Percentiles rank a stretch among this genome's conserved stretches.
phyloP scores from a whole-genome alignment of 2,329 filamentous ascomycete species.

The Aspergillus pseudotamarii region DNA sequence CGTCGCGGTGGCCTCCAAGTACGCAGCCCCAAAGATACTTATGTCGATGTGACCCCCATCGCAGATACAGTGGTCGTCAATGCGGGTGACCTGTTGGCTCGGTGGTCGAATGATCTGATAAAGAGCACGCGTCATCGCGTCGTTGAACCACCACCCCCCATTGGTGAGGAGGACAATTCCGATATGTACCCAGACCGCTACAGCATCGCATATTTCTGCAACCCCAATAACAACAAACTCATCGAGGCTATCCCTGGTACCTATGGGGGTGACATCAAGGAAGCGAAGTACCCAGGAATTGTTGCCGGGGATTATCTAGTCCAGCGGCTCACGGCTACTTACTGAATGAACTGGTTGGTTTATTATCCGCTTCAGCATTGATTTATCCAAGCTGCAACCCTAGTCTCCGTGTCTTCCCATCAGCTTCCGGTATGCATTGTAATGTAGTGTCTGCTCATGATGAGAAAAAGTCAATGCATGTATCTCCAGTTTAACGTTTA shows the following conservation, averaged over 20 bases:
- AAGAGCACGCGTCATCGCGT: constrained; percentile 89
- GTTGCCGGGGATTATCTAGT: constrained; percentile 81
- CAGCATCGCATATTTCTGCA: constrained; percentile 91
- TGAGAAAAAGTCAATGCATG: neutral
- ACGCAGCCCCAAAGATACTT: constrained; percentile 72
- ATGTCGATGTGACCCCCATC: constrained; percentile 82
- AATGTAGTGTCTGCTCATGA: neutral
- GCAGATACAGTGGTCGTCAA: constrained; percentile 83
- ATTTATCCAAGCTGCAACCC: neutral
- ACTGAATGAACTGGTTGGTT: neutral
- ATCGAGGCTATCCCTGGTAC: constrained; percentile 85
- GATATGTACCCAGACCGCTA: constrained; percentile 73
- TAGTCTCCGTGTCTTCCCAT: neutral
- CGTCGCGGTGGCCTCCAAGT: constrained; percentile 61
- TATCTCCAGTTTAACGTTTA: neutral
- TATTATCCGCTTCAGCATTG: neutral
- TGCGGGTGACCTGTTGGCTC: constrained; percentile 79
- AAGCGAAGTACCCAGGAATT: constrained; percentile 74
- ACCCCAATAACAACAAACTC: constrained; percentile 73
- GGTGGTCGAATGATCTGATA: constrained; percentile 91
- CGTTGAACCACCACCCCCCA: constrained; percentile 73
- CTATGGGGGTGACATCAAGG: constrained; percentile 58
- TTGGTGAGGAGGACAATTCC: constrained; percentile 40
- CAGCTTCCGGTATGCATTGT: neutral
- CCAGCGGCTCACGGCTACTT: constrained; percentile 75